These are phyloP conservation scores for Syncephalastrum monosporum DNA, from an alignment of 371 early-diverging fungal species.

Conservation along the genomic window DNA sequence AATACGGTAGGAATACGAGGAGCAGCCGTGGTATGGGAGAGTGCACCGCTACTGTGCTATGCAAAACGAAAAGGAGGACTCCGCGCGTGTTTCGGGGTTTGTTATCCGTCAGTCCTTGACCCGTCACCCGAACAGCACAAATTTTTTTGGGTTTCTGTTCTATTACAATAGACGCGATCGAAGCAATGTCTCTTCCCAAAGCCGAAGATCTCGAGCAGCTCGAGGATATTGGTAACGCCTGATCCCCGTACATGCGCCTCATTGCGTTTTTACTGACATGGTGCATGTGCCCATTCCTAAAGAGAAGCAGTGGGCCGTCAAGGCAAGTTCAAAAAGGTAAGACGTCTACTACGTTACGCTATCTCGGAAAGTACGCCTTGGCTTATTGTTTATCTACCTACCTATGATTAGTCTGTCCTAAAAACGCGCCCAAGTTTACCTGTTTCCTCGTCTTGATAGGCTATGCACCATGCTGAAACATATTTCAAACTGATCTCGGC, in stretches of 20 bases:
- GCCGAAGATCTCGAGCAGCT: constrained; percentile 81
- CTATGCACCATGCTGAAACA: constrained; percentile 92
- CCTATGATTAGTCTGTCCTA: background rate
- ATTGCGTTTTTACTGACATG: too few relatives aligned
- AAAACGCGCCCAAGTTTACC: background rate
- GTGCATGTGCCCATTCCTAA: constrained; percentile 13
- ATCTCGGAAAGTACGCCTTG: constrained; percentile 3
- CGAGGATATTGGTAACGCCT: constrained; percentile 68
- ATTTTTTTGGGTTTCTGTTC: constrained; percentile 3
- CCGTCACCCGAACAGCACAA: background rate
- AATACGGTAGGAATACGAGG: too few relatives aligned
- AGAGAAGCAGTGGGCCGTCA: constrained; percentile 94
- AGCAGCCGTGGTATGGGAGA: constrained; percentile 6
- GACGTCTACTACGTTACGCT: background rate
- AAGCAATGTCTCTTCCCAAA: constrained; percentile 64
- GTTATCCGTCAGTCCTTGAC: background rate
- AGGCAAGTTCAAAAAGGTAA: constrained; percentile 38
- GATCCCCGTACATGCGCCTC: background rate
- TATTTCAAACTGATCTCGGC: constrained; percentile 78
- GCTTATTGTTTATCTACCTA: background rate
- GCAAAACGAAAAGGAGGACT: background rate
- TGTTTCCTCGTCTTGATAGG: constrained; percentile 33
- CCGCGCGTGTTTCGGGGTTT: constrained; percentile 1
- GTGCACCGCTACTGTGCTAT: background rate
- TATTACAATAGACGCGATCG: background rate